phyloP scores from a whole-genome alignment of 169 alveolate genomes.

The Cystoisospora suis region DNA sequence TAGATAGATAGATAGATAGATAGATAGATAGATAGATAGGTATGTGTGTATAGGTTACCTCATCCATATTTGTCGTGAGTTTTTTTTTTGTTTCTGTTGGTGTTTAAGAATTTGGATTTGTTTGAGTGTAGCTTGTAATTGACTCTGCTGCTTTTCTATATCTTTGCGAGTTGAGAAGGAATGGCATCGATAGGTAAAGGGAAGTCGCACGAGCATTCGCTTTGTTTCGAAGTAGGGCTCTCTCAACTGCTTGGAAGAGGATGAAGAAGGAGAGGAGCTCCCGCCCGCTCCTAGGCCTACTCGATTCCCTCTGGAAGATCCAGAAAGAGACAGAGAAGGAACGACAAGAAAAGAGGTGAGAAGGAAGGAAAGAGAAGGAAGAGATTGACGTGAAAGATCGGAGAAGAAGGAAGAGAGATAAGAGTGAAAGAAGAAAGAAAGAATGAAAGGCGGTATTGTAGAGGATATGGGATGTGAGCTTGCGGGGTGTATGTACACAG shows the following conservation, averaged over 20 bases:
- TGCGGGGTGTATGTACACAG: too few relatives aligned
- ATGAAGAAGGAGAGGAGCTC: too few relatives aligned
- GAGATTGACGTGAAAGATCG: too few relatives aligned
- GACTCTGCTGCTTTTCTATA: not conserved
- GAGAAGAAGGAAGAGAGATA: too few relatives aligned
- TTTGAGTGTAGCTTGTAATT: not conserved
- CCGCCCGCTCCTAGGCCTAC: too few relatives aligned
- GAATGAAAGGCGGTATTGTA: too few relatives aligned
- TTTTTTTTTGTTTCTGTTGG: not conserved
- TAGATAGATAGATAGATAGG: not conserved
- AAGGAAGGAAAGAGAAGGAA: too few relatives aligned
- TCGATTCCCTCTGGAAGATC: too few relatives aligned
- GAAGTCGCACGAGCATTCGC: constrained; percentile 26
- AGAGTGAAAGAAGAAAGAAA: too few relatives aligned
- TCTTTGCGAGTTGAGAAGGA: not conserved
- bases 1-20: not conserved
- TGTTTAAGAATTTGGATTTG: not conserved
- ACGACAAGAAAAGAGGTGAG: too few relatives aligned
- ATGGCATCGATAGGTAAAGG: constrained; percentile 10
- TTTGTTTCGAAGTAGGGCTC: not conserved
- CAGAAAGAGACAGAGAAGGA: too few relatives aligned
- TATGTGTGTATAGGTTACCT: not conserved
- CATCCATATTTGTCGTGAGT: not conserved
- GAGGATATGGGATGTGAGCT: too few relatives aligned
- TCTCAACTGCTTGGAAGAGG: not conserved